Conservation (phyloP, 768 basidiomycete species). For the Russula ochroleuca region DNA sequence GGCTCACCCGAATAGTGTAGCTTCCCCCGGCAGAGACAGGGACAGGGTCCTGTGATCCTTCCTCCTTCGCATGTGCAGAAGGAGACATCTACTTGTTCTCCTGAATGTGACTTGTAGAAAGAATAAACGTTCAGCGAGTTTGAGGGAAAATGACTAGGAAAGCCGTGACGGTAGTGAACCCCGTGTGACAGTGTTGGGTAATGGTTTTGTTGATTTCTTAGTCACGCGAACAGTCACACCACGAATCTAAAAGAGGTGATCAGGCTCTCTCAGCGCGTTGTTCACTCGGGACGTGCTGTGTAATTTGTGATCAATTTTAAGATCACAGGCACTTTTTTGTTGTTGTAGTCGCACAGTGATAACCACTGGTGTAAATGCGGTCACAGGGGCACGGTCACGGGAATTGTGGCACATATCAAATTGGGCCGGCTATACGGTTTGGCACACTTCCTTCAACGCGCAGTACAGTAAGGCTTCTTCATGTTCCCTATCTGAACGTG, state of each 20-base stretch:
- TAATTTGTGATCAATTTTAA: neutral
- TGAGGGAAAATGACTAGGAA: slow-evolving; percentile 10
- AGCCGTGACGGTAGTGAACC: slow-evolving; percentile 18
- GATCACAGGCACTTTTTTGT: neutral
- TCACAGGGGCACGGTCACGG: neutral
- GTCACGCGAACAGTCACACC: slow-evolving; percentile 6
- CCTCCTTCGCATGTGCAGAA: slow-evolving; percentile 34
- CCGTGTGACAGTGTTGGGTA: slow-evolving; percentile 11
- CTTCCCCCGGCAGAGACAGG: slow-evolving; percentile 70
- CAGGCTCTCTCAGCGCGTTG: neutral
- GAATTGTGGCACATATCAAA: neutral
- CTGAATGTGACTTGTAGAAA: neutral
- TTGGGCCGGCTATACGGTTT: neutral
- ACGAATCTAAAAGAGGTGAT: too few species aligned
- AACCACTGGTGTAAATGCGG: neutral
- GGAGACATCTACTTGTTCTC: slow-evolving; percentile 23
- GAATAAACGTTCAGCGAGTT: slow-evolving; percentile 1
- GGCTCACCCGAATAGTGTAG: slow-evolving; percentile 67
- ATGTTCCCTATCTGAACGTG: neutral
- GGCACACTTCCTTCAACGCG: neutral
- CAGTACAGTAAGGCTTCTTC: neutral
- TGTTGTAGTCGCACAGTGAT: neutral
- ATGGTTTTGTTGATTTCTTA: neutral
- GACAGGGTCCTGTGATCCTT: slow-evolving; percentile 46
- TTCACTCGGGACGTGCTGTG: neutral